These are phyloP conservation scores for Claviceps pazoutovae DNA, from an alignment of 2,329 filamentous ascomycete genomes.

Conservation along the genomic window DNA sequence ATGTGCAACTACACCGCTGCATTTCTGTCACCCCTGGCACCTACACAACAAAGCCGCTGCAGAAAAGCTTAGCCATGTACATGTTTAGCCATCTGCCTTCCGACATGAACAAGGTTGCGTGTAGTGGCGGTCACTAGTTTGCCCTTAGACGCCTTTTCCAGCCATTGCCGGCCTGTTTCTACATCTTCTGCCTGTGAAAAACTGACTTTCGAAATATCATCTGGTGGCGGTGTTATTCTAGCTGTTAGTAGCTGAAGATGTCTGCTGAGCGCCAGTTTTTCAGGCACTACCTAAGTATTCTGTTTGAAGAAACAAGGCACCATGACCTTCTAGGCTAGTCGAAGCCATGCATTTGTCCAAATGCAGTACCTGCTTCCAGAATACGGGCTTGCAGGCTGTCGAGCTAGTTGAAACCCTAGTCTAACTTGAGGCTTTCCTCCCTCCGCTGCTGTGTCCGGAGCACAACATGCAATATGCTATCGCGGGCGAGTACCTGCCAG, in stretches of 20 bases:
- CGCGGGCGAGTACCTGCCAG: neutral
- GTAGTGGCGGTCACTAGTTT: neutral
- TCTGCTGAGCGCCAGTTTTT: too few species aligned
- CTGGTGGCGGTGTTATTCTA: too few species aligned
- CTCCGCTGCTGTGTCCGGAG: neutral
- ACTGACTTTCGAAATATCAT: too few species aligned
- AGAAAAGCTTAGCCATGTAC: neutral
- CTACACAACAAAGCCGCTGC: too few species aligned
- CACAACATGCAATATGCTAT: neutral
- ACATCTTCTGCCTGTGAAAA: too few species aligned
- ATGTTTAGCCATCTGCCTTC: neutral
- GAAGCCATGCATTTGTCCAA: neutral
- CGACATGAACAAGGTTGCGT: neutral
- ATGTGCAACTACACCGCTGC: too few species aligned
- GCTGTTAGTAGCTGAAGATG: too few species aligned
- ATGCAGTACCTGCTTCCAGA: neutral
- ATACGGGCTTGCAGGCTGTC: neutral
- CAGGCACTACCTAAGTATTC: too few species aligned
- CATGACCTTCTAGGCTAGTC: neutral
- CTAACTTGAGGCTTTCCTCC: neutral
- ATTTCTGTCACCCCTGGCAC: too few species aligned
- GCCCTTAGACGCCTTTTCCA: neutral
- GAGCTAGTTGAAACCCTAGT: neutral
- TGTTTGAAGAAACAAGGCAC: neutral
- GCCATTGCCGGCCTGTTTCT: too few species aligned